Evolutionary conservation across 2,329 filamentous ascomycete genomes (phyloP).

Genomic region (Trichoderma oligosporum): DNA sequence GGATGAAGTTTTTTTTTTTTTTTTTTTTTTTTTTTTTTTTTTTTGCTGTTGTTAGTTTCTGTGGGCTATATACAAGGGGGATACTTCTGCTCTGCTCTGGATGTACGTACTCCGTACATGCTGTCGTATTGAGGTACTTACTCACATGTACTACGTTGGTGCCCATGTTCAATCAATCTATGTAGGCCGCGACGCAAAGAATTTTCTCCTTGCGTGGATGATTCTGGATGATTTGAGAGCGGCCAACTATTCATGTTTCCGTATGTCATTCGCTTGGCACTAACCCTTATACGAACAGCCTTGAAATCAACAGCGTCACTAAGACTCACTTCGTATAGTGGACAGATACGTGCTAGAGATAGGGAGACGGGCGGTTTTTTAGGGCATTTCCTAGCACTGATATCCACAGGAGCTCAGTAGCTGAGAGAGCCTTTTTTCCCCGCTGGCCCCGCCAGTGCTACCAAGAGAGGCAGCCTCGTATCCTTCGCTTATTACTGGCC

Average conservation of each 20-base stretch:
- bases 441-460: neutral
- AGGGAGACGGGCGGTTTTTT: neutral
- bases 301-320: neutral
- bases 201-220: neutral
- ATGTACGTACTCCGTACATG: no score
- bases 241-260: no score
- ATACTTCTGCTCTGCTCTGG: no score
- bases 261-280: neutral
- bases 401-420: neutral
- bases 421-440: neutral
- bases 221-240: slow-evolving; percentile 2
- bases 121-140: no score
- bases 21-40: no score
- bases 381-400: neutral
- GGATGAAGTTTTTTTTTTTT: no score
- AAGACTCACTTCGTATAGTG: neutral
- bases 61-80: no score
- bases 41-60: no score
- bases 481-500: slow-evolving; percentile 1
- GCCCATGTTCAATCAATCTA: neutral
- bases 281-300: neutral
- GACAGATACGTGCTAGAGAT: neutral
- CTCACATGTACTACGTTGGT: neutral
- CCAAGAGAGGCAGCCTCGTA: neutral
- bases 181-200: neutral